Conservation (phyloP, 1,284 basidiomycete species). For the Dichomitus squalens region DNA sequence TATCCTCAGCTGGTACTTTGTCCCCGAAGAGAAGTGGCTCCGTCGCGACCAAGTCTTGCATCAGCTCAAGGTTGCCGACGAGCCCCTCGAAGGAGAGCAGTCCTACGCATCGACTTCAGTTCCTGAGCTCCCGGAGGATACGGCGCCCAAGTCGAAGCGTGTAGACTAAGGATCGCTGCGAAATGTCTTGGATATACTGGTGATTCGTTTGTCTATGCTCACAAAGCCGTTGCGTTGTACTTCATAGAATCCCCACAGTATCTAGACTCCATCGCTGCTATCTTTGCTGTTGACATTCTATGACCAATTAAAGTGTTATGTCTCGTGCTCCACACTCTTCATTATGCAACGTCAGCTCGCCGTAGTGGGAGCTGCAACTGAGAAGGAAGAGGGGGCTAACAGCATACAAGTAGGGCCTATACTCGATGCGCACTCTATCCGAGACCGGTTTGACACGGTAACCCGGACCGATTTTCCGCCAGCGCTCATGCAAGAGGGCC, state of each 20-base stretch:
- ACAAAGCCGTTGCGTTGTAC: too few species aligned
- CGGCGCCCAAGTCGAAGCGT: slow-evolving; percentile 4
- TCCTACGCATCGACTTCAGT: slow-evolving; percentile 5
- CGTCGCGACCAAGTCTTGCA: slow-evolving; percentile 59
- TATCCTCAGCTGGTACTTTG: slow-evolving; percentile 73
- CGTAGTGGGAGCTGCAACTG: not conserved
- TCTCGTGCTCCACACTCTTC: not conserved
- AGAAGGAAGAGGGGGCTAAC: not conserved
- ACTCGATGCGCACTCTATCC: too few species aligned
- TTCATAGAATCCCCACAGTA: too few species aligned
- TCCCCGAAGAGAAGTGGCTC: slow-evolving; percentile 78
- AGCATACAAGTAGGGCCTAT: not conserved
- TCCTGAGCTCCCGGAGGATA: not conserved
- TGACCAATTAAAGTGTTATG: not conserved
- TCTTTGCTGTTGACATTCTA: not conserved
- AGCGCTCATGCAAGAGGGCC: slow-evolving; percentile 10
- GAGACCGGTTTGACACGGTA: too few species aligned
- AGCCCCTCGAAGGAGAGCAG: slow-evolving; percentile 15
- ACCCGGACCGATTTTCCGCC: too few species aligned
- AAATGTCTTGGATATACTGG: not conserved
- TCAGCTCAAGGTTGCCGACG: slow-evolving; percentile 44
- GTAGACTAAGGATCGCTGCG: not conserved
- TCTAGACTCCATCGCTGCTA: not conserved
- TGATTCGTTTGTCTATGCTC: not conserved
- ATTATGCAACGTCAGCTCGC: not conserved